Conservation (phyloP, 2,329 filamentous ascomycete species). For the Blastomyces silverae region DNA sequence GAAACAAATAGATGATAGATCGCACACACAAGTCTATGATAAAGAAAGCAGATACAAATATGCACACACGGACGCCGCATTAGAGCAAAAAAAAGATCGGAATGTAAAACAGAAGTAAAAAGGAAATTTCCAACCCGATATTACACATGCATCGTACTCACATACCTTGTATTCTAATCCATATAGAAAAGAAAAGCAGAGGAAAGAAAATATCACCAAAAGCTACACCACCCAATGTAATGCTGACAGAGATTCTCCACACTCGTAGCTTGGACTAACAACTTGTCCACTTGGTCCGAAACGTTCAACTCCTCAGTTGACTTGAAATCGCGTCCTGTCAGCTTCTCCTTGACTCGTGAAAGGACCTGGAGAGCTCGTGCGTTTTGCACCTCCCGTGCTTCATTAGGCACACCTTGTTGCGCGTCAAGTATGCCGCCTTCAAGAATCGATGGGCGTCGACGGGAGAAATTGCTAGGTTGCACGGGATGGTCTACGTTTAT, state of each 20-base stretch:
- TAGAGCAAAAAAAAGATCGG: background rate
- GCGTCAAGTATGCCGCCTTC: constrained; percentile 48
- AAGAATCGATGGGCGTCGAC: constrained; percentile 63
- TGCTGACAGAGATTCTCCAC: constrained; percentile 97
- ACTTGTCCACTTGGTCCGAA: constrained; percentile 82
- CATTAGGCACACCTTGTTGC: constrained; percentile 37
- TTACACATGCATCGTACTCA: background rate
- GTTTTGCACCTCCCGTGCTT: constrained; percentile 73
- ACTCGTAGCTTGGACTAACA: constrained; percentile 92
- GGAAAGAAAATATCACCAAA: constrained; percentile 60
- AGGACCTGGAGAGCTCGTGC: constrained; percentile 87
- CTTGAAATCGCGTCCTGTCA: constrained; percentile 91
- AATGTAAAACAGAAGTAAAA: background rate
- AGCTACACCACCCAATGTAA: constrained; percentile 98
- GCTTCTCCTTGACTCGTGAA: constrained; percentile 85
- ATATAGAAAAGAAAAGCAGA: background rate
- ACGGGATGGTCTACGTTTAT: constrained; percentile 43
- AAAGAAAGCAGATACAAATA: background rate
- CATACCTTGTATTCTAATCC: background rate
- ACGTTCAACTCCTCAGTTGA: constrained; percentile 75
- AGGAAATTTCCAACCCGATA: background rate
- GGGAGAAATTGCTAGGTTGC: constrained; percentile 59
- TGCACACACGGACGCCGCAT: background rate
- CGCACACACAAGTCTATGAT: background rate
- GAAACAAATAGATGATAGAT: background rate